Conservation (phyloP, 345 rosid genomes). For the Melastoma malabathricum region DNA sequence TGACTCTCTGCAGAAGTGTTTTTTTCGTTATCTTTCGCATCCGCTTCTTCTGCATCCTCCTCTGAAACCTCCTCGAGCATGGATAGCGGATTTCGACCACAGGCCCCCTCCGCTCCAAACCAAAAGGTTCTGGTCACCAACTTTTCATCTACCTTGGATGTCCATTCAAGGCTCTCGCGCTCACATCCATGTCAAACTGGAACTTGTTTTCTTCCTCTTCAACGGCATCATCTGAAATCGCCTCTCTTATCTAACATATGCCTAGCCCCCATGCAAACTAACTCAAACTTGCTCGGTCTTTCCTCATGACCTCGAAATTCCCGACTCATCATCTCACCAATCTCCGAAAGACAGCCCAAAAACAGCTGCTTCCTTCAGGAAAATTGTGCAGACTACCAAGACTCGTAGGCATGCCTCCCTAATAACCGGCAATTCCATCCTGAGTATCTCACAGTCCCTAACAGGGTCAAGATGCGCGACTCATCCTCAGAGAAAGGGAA, state of each 20-base stretch:
- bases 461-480: slow-evolving; percentile 20
- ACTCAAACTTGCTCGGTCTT: slow-evolving; percentile 29
- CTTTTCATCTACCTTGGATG: slow-evolving; percentile 7
- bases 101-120: slow-evolving; percentile 10
- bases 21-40: slow-evolving; percentile 10
- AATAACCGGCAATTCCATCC: slow-evolving; percentile 29
- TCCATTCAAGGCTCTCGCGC: slow-evolving; percentile 14
- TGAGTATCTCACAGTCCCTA: slow-evolving; percentile 27
- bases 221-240: slow-evolving; percentile 4
- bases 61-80: slow-evolving; percentile 27
- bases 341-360: slow-evolving; percentile 28
- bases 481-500: slow-evolving; percentile 34
- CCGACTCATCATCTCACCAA: slow-evolving; percentile 40
- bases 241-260: slow-evolving; percentile 10
- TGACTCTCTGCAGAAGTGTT: slow-evolving; percentile 5
- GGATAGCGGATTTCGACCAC: slow-evolving; percentile 17
- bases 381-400: slow-evolving; percentile 25
- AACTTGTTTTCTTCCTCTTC: slow-evolving; percentile 15
- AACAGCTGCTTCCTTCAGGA: slow-evolving; percentile 25
- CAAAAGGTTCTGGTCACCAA: slow-evolving; percentile 5
- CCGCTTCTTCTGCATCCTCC: slow-evolving; percentile 15
- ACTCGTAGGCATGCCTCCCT: slow-evolving; percentile 28
- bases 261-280: slow-evolving; percentile 30
- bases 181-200: slow-evolving; percentile 30
- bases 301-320: slow-evolving; percentile 26